phyloP scores from a whole-genome alignment of 2,329 filamentous ascomycete genomes.

The Didymella arachidicola region DNA sequence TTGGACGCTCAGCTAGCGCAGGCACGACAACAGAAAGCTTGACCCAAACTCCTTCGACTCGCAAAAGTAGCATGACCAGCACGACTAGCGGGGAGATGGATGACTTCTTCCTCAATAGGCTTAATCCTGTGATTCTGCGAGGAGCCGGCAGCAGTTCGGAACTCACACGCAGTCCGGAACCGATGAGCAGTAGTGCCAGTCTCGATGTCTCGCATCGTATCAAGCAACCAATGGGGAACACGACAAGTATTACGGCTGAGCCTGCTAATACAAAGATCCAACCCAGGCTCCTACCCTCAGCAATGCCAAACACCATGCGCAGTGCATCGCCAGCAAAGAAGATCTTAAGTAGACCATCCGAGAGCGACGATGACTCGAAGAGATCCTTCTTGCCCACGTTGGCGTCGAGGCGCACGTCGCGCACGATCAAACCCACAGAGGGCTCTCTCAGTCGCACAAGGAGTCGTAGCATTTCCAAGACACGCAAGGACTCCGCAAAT shows the following conservation, averaged over 20 bases:
- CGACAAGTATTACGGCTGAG: conserved; percentile 29
- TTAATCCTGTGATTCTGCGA: conserved; percentile 55
- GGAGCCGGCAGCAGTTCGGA: conserved; percentile 54
- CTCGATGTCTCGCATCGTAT: conserved; percentile 36
- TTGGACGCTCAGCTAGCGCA: conserved; percentile 56
- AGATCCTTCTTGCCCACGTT: conserved; percentile 45
- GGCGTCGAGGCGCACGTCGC: conserved; percentile 39
- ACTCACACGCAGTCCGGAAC: conserved; percentile 46
- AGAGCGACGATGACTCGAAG: conserved; percentile 49
- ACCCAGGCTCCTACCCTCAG: conserved; percentile 48
- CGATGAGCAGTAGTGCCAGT: conserved; percentile 48
- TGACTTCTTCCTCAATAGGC: conserved; percentile 55
- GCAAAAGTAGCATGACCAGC: conserved; percentile 55
- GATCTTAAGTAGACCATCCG: conserved; percentile 41
- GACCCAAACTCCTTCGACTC: conserved; percentile 46
- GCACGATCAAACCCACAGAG: conserved; percentile 36
- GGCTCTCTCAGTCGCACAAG: conserved; percentile 23
- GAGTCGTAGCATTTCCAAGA: conserved; percentile 27
- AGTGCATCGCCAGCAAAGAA: conserved; percentile 44
- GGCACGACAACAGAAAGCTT: conserved; percentile 50
- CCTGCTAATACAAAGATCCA: conserved; percentile 28
- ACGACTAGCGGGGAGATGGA: conserved; percentile 55
- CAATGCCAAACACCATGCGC: conserved; percentile 48
- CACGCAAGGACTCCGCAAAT: conserved; percentile 37
- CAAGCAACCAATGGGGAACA: conserved; percentile 30